Evolutionary conservation across 257 asterid genomes (phyloP), one percentile per base, ranked within the genome.

Genomic region (Scutellaria galericulata): DNA sequence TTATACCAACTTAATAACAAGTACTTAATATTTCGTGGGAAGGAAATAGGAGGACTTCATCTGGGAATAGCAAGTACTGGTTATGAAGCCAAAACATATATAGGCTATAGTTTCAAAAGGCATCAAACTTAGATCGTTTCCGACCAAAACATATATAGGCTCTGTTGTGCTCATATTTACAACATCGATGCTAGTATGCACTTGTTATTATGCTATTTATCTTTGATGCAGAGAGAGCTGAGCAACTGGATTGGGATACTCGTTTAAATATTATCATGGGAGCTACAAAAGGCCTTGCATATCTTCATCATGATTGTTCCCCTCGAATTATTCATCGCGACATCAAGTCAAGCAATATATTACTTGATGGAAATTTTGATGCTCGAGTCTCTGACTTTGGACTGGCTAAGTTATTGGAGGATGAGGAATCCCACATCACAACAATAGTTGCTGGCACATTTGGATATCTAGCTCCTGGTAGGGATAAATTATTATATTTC

Each of bases 381-480:
- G 98, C 98, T 77, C 86, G 97, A 45, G 98, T 93, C 41, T 91
- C 97, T 35, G 97, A 93, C 83, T 93, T 93, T 75, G 98, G 98
- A 70, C 85, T 90, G 79, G 98, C 98, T 78, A 93, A 93, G 73
- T 80, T 93, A 73, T 81, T 93, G 78, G 86, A 85, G 88, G 98
- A 93, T 78, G 97, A 91, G 67, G 98, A 93, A 71, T 90, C 98
- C 55, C 98, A 93, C 85, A 93, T 90, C 74, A 90, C 98, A 37
- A 93, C 98, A 64, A 93, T 93, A 75, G 98, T 93, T 78, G 98
- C 97, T 66, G 97, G 98, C 46, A 93, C 97, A 50, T 93, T 90
- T 84, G 98, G 97, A 61, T 93, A 93, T 84, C 87, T 93, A 71
- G 97, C 98, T 70, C 98, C 98, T 42, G 97, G 98, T 93, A 81